A percentile compares a stretch with the other conserved stretches of the same genome.
These are phyloP conservation scores for Alloteropsis semialata DNA, from an alignment of 176 grass and related monocot genomes.

Conservation along the genomic window DNA sequence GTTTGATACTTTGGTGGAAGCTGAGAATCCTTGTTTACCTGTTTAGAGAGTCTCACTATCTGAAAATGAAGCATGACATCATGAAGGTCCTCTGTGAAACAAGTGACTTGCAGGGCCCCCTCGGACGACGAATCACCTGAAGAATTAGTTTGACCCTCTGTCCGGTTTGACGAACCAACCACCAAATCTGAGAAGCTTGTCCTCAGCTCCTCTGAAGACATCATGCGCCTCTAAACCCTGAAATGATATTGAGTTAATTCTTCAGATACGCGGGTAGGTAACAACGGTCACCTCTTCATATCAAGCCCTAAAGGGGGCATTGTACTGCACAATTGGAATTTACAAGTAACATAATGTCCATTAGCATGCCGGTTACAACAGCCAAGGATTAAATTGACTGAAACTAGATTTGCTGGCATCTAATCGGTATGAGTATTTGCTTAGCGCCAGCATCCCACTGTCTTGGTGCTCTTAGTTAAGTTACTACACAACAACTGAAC, in stretches of 20 bases:
- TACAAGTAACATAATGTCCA: neutral
- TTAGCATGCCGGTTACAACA: neutral
- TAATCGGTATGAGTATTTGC: no score
- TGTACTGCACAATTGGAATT: neutral
- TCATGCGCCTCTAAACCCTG: slow-evolving; percentile 22
- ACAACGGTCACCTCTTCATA: neutral
- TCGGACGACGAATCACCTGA: slow-evolving; percentile 33
- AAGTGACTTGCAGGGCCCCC: slow-evolving; percentile 43
- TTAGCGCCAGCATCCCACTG: no score
- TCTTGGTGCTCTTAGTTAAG: no score
- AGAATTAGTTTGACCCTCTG: slow-evolving; percentile 2
- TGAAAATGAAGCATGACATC: slow-evolving; percentile 74
- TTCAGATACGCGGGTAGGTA: neutral
- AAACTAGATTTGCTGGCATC: neutral
- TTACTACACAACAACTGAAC: no score
- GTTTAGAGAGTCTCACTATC: slow-evolving; percentile 75
- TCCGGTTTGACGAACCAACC: neutral
- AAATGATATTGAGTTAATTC: neutral
- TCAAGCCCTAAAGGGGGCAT: neutral
- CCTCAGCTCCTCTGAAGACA: slow-evolving; percentile 64
- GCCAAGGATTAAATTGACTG: neutral
- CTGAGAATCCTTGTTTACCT: slow-evolving; percentile 41
- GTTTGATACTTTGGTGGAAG: neutral
- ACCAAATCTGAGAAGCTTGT: slow-evolving; percentile 40
- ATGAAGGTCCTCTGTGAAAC: slow-evolving; percentile 88